Evolutionary conservation across 169 alveolate genomes (phyloP), one percentile per base, ranked within the genome.

Genomic region (Eimeria sp.): DNA sequence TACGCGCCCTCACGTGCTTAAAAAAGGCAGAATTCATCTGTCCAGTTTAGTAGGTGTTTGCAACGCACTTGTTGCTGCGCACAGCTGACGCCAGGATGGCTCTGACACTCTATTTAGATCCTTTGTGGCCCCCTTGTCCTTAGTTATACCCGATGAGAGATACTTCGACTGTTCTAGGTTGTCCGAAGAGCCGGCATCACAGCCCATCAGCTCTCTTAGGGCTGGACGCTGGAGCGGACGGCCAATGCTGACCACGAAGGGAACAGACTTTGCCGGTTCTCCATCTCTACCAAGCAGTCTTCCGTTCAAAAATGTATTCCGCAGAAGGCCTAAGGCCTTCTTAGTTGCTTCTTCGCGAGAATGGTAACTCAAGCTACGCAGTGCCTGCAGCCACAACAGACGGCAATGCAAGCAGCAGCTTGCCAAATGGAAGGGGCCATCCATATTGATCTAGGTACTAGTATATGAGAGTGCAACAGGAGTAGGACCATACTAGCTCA

Each of bases 211-310:
- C 82, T 45, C 63, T 27, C 93, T 70, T 34, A 63, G 5, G 13
- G 83, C 65, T 65, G 34, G 43, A 20, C 93, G 93, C 58, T 87
- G 57, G 25, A 87, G 43, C 2, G 93, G 93, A 14, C 93, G 72
- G 49, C 83, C 20, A 25, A 87, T 20, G 43, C 65, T 51, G 16
- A 87, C 11, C 93, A 87, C 93, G n/a, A 87, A 45, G 54, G 93
- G 93, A 22, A 49, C 65, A 25, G 67, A 34, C 34, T 22, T 9
- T 18, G 47, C 47, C 93, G 10, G 40, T 2, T 58, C 80, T 43
- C 45, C 61, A 49, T 34, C 43, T 27, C 30, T 40, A 5, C 63
- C 20, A 22, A 61, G 51, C 14, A 65, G 47, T 27, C 47, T 63
- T 51, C 57, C 73, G 25, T 61, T 20, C 67, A 51, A 20, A 25